These are phyloP conservation scores for Aulographum hederae DNA, from an alignment of 2,329 filamentous ascomycete species.

Conservation along the genomic window DNA sequence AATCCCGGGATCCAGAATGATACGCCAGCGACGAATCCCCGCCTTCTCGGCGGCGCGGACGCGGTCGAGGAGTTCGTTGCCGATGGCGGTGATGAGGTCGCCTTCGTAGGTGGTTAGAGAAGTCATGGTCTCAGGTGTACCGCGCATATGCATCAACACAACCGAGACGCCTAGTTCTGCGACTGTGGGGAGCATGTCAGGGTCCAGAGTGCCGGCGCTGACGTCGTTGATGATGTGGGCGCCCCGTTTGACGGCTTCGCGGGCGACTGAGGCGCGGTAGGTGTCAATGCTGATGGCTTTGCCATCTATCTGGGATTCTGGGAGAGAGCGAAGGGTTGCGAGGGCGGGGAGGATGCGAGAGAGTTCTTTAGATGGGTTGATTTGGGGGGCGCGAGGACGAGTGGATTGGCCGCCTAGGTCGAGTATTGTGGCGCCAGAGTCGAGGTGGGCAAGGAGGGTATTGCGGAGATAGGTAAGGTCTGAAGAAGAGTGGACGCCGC, in stretches of 20 bases:
- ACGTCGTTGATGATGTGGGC: conserved; percentile 94
- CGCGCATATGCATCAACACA: conserved; percentile 85
- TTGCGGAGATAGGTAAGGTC: conserved; percentile 27
- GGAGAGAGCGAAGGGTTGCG: conserved; percentile 47
- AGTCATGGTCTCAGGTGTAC: conserved; percentile 68
- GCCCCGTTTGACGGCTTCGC: conserved; percentile 55
- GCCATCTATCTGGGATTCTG: conserved; percentile 32
- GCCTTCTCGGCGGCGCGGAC: conserved; percentile 60
- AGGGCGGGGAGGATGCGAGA: conserved; percentile 67
- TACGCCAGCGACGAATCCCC: conserved; percentile 80
- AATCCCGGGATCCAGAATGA: conserved; percentile 83
- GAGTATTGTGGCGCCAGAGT: conserved; percentile 60
- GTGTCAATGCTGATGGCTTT: conserved; percentile 82
- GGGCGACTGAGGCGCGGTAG: conserved; percentile 70
- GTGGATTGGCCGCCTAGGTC: conserved; percentile 92
- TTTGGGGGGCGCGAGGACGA: conserved; percentile 52
- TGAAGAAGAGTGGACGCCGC: conserved; percentile 39
- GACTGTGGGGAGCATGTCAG: conserved; percentile 64
- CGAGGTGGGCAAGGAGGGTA: conserved; percentile 44
- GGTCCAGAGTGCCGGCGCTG: conserved; percentile 56
- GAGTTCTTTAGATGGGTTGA: conserved; percentile 57
- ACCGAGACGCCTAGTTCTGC: conserved; percentile 64
- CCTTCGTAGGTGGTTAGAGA: conserved; percentile 40
- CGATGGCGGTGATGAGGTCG: conserved; percentile 48
- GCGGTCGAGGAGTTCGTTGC: conserved; percentile 48